A percentile compares a stretch with the other conserved stretches of the same genome.
These are phyloP conservation scores for Licmophora abbreviata DNA, from an alignment of 108 stramenopile genomes.

Conservation along the genomic window DNA sequence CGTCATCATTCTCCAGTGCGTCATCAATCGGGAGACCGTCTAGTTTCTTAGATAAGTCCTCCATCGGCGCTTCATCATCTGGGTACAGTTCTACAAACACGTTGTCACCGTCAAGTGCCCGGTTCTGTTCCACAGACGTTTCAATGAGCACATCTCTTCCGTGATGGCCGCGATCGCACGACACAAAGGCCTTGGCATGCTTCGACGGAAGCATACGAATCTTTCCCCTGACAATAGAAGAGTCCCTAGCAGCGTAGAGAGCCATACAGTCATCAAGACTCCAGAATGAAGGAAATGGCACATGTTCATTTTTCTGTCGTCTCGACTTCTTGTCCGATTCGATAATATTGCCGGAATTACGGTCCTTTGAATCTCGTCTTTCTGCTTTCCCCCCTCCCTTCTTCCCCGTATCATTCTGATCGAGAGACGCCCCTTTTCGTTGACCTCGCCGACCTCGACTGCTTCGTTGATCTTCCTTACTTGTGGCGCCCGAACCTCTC, in stretches of 20 bases:
- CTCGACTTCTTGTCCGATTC: background rate
- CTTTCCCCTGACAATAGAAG: conserved; percentile 56
- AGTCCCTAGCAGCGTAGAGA: conserved; percentile 40
- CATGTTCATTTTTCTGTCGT: background rate
- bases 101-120: conserved; percentile 80
- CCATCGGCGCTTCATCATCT: conserved; percentile 6
- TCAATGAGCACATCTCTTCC: conserved; percentile 60
- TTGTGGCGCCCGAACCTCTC: too few species aligned
- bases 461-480: too few species aligned
- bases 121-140: conserved; percentile 53
- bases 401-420: too few species aligned
- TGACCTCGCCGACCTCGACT: too few species aligned
- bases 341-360: background rate
- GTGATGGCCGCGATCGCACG: conserved; percentile 70
- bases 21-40: background rate
- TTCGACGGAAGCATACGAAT: conserved; percentile 40
- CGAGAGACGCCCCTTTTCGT: too few species aligned
- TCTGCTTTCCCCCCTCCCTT: conserved; percentile 1
- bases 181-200: conserved; percentile 51
- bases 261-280: conserved; percentile 29
- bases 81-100: conserved; percentile 76
- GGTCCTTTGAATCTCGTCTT: background rate
- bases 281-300: conserved; percentile 30
- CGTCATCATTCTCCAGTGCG: conserved; percentile 5
- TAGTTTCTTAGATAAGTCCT: conserved; percentile 2